Conservation (phyloP, 495 filamentous ascomycete genomes). For the Friedmanniomyces endolithicus region DNA sequence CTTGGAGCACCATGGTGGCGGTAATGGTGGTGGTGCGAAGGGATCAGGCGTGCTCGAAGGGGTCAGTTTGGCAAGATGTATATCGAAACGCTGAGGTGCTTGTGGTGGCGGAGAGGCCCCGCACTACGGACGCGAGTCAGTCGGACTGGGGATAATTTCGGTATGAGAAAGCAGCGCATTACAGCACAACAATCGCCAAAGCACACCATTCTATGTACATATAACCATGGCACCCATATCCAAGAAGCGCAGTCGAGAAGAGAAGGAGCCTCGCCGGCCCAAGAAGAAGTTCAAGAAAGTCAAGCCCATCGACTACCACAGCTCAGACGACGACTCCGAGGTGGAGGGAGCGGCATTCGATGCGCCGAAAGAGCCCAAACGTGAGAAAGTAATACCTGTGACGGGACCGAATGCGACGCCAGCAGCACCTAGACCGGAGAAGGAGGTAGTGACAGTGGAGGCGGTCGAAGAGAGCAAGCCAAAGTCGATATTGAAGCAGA, state of each 20-base stretch:
- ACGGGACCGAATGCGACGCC: slow-evolving; percentile 22
- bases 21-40: not conserved
- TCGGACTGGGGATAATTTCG: not conserved
- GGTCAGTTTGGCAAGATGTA: too few relatives aligned
- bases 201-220: not conserved
- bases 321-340: slow-evolving; percentile 35
- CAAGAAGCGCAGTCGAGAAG: slow-evolving; percentile 22
- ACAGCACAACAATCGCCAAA: not conserved
- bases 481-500: slow-evolving; percentile 18
- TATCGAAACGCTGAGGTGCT: too few relatives aligned
- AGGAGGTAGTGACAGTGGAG: not conserved
- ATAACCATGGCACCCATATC: slow-evolving; percentile 11
- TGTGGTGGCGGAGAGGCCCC: too few relatives aligned
- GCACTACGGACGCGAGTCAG: too few relatives aligned
- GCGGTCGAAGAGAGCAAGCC: slow-evolving; percentile 3
- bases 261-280: slow-evolving; percentile 24
- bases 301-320: slow-evolving; percentile 59
- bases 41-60: too few relatives aligned
- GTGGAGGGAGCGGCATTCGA: not conserved
- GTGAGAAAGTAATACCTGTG: not conserved
- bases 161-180: too few relatives aligned
- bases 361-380: slow-evolving; percentile 1
- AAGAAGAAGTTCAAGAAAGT: slow-evolving; percentile 49
- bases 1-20: slow-evolving; percentile 84
- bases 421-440: not conserved